Conservation (phyloP, 352 stramenopile species). For the Pythium folliculosum region DNA sequence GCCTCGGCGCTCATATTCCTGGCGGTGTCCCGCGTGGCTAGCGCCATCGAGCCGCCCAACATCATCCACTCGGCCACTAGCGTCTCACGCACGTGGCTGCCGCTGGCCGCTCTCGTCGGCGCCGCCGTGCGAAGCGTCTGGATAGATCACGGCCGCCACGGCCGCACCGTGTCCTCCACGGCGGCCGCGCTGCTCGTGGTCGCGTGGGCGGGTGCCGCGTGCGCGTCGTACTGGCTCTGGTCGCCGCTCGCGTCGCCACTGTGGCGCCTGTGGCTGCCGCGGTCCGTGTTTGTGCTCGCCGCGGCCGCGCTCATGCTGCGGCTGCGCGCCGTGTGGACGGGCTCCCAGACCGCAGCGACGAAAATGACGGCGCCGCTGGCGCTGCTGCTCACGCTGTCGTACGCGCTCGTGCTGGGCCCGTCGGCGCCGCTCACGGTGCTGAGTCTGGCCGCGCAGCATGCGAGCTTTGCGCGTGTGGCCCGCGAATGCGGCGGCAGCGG, state of each 20-base stretch:
- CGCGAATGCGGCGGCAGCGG: not conserved
- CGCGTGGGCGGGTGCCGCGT: slow-evolving; percentile 22
- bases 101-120: slow-evolving; percentile 32
- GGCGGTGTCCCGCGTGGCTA: slow-evolving; percentile 42
- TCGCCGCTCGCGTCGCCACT: slow-evolving; percentile 40
- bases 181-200: not conserved
- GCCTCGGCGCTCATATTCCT: slow-evolving; percentile 40
- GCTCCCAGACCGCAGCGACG: not conserved
- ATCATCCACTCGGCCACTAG: slow-evolving; percentile 63
- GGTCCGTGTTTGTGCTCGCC: slow-evolving; percentile 43
- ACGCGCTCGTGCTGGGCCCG: slow-evolving; percentile 66
- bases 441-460: slow-evolving; percentile 42
- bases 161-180: no score
- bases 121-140: slow-evolving; percentile 14
- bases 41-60: slow-evolving; percentile 56
- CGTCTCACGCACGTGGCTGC: slow-evolving; percentile 34
- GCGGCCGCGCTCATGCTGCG: slow-evolving; percentile 20
- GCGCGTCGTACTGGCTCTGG: slow-evolving; percentile 50
- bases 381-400: slow-evolving; percentile 45
- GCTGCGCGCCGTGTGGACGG: slow-evolving; percentile 12
- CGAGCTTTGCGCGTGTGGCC: slow-evolving; percentile 46
- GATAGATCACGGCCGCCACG: not conserved
- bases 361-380: slow-evolving; percentile 20
- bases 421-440: slow-evolving; percentile 60
- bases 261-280: slow-evolving; percentile 60